Conservation (phyloP, 805 yeast species). For the Candida montana region DNA sequence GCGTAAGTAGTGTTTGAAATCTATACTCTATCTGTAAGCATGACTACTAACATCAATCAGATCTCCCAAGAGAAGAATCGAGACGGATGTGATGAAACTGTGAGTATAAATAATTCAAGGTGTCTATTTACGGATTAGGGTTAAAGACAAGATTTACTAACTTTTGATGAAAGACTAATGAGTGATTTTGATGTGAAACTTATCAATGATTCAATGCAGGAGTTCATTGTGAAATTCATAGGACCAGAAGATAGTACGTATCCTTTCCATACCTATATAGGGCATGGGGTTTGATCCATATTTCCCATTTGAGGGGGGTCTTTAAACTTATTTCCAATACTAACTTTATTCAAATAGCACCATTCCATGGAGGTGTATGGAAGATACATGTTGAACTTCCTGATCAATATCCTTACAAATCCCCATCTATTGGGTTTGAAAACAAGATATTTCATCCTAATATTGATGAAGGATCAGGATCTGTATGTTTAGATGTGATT, state of each 20-base stretch:
- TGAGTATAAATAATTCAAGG: no score
- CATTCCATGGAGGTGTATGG: slow-evolving; percentile 89
- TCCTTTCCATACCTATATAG: no score
- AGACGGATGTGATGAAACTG: slow-evolving; percentile 94
- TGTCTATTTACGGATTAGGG: no score
- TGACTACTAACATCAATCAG: slow-evolving; percentile 7
- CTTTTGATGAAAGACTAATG: no score
- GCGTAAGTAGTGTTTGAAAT: background rate
- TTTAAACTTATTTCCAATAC: no score
- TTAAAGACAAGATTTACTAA: no score
- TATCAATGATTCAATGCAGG: slow-evolving; percentile 80
- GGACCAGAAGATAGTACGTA: slow-evolving; percentile 70
- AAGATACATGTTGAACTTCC: slow-evolving; percentile 89
- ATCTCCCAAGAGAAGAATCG: slow-evolving; percentile 49
- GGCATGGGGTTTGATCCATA: no score
- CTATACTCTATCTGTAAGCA: no score
- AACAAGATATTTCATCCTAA: slow-evolving; percentile 94
- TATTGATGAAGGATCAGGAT: slow-evolving; percentile 84
- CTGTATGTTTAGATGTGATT: slow-evolving; percentile 92
- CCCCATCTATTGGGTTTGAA: slow-evolving; percentile 91
- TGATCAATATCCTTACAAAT: slow-evolving; percentile 90
- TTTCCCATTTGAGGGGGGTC: no score
- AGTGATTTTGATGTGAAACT: slow-evolving; percentile 85
- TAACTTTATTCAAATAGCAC: slow-evolving; percentile 38
- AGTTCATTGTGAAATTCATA: slow-evolving; percentile 73